Evolutionary conservation across 148 eudicot species (phyloP), one percentile per base, ranked within the genome.

Genomic region (Heliamphora exappendiculata): DNA sequence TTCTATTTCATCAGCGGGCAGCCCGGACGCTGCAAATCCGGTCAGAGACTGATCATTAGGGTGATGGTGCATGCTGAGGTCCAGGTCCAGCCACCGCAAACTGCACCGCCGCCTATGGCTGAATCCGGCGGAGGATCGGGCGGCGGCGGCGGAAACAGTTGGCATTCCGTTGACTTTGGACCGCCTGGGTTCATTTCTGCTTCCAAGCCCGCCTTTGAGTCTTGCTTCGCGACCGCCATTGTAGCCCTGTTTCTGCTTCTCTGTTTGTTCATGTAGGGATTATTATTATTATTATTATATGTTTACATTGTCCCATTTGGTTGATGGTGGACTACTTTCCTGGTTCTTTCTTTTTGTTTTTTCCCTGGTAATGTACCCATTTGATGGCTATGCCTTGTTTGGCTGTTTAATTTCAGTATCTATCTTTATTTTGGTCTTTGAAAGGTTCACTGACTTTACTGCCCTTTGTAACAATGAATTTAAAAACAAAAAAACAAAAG

Each of bases 1-100:
- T 87, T 84, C 79, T 89, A 83, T 75, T 93, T 93, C 86, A 88
- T 91, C 51, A 91, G 93, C 59, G 98, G 95, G 49, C 77, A 79
- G 58, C 80, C 85, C 28, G 86, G 75, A 1, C 89, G 88, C 85
- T 91, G 96, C 77, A 72, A 76, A 41, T 75, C 81, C 1, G 93
- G 96, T 28, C 96, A 93, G 76, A 88, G 80, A 82, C 54, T 93
- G 85, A 85, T 89, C 24, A 69, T 91, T 47, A 79, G 86, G 14
- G 96, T 93, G 65, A 85, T 91, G 92, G 89, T 82, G 64, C 92
- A 85, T 1, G 34, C 79, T 47, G 78, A 37, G 62, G 67, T 75
- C 42, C 75, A 37, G 62, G 67, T 75, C 42, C 75, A 81, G 55
- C 77, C 81, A 17, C 82, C 82, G 0, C 62, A 75, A 51, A 24